Base-by-base conservation (phyloP, 768 basidiomycete genomes). In the Leucocoprinus birnbaumii region DNA sequence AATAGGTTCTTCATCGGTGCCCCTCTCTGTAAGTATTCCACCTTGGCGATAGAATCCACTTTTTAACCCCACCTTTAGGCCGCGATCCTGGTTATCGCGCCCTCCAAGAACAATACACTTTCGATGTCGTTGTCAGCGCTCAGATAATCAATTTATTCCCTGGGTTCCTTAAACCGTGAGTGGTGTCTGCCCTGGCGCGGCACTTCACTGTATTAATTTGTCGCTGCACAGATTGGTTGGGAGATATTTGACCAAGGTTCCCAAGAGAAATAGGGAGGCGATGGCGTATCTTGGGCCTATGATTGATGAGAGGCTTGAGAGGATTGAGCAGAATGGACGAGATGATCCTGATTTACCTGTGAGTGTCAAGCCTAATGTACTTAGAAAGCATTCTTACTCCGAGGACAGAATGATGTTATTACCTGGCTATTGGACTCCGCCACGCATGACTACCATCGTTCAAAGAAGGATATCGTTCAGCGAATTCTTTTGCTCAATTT, bases 1-100 rank as follows among this genome's bases (percentile, higher is more conserved):
- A 78, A 75, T 53, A 70, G 80, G 14, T 38, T 71, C 0, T 76
- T 80, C 46, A 74, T 81, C 3, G 80, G 79, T 0, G 62, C 72
- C 31, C 77, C 79, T 1, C 46, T 76, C 1, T 80, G 80, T 79
- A 37, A n/a, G 73, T 43, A 10, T 35, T 19, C 19, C 16, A 2
- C 10, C 2, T 18, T 18, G 8, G 22, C n/a, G 10, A 34, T n/a
- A 31, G 19, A 10, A 16, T 34, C 3, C 7, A 10, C 16, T 40
- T 8, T 18, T 6, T 18, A 3, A 40, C 8, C 8, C 25, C 37
- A 22, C 24, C 18, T n/a, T n/a, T 19, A 53, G 78, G 78, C 52
- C 71, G 74, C 5, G 53, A 78, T 46, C 59, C 64, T 7, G 73
- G 68, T 2, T 79, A 74, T 62, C 57, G 68, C 1, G 52, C 62